Evolutionary conservation across 192 early-diverging fungal genomes (phyloP).

Genomic region (Coemansia sp.): DNA sequence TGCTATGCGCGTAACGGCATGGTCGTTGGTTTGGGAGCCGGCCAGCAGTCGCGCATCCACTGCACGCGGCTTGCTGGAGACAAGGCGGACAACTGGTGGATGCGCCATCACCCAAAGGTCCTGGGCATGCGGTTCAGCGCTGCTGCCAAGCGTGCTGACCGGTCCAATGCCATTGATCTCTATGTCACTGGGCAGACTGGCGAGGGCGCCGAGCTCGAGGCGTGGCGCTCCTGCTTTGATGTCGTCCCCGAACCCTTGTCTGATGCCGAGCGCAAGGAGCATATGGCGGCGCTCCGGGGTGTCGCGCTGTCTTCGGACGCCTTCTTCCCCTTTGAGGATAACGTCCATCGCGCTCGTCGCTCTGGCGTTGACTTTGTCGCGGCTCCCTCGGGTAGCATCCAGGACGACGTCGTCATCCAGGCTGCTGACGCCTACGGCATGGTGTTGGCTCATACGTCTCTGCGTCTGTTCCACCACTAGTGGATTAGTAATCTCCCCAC

Average conservation of each 20-base stretch:
- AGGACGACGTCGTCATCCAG: slow-evolving; percentile 84
- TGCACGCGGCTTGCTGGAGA: slow-evolving; percentile 99
- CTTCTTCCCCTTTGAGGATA: slow-evolving; percentile 99
- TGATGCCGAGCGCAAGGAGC: slow-evolving; percentile 75
- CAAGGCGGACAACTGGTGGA: slow-evolving; percentile 99
- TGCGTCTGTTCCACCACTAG: slow-evolving; percentile 97
- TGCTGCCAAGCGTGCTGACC: slow-evolving; percentile 90
- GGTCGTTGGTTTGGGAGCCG: slow-evolving; percentile 96
- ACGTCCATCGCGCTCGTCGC: slow-evolving; percentile 82
- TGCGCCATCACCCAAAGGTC: slow-evolving; percentile 96
- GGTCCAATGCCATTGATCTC: slow-evolving; percentile 96
- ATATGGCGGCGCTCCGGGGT: slow-evolving; percentile 68
- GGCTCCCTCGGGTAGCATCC: slow-evolving; percentile 90
- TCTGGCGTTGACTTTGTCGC: slow-evolving; percentile 90
- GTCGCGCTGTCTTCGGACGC: slow-evolving; percentile 95
- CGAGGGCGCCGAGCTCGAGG: slow-evolving; percentile 63
- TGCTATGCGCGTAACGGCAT: slow-evolving; percentile 98
- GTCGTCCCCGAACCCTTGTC: slow-evolving; percentile 80
- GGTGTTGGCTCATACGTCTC: slow-evolving; percentile 83
- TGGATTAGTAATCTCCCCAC: too few species aligned
- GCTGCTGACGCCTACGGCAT: slow-evolving; percentile 83
- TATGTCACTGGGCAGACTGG: slow-evolving; percentile 91
- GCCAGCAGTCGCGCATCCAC: slow-evolving; percentile 99
- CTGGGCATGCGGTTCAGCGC: slow-evolving; percentile 87
- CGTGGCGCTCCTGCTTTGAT: slow-evolving; percentile 84